These are phyloP conservation scores for Microcyclospora tardicrescens DNA, from an alignment of 2,329 filamentous ascomycete genomes.

Conservation along the genomic window DNA sequence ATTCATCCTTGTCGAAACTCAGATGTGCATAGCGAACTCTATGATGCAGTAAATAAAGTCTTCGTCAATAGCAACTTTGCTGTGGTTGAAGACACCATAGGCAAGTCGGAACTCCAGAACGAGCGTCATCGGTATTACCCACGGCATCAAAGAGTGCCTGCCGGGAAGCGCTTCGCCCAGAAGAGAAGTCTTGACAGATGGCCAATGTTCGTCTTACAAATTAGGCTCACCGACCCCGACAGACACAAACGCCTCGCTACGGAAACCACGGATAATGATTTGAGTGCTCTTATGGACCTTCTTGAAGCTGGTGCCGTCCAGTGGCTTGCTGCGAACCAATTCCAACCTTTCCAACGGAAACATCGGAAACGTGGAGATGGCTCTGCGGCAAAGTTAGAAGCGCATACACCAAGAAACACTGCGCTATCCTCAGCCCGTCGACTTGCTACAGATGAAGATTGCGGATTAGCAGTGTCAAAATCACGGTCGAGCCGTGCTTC, in stretches of 20 bases:
- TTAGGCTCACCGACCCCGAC: conserved; percentile 9
- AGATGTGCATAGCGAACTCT: conserved; percentile 51
- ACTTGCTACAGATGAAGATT: background rate
- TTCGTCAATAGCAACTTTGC: conserved; percentile 73
- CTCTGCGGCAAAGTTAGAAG: background rate
- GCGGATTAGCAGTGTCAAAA: background rate
- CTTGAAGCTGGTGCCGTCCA: conserved; percentile 55
- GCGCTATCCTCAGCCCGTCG: background rate
- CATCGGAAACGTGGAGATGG: conserved; percentile 5
- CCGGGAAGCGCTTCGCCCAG: conserved; percentile 16
- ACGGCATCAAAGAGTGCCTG: background rate
- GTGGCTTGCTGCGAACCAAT: conserved; percentile 62
- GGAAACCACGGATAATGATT: conserved; percentile 7
- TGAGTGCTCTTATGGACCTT: conserved; percentile 50
- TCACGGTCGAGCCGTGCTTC: background rate
- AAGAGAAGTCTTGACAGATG: conserved; percentile 61
- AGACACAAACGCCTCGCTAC: background rate
- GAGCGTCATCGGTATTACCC: too few relatives aligned
- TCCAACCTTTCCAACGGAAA: conserved; percentile 40
- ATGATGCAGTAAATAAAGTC: conserved; percentile 62
- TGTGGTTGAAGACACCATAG: conserved; percentile 34
- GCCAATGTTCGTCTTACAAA: conserved; percentile 78
- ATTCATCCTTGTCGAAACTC: conserved; percentile 50
- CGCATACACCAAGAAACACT: background rate
- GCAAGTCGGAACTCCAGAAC: background rate